phyloP scores from a whole-genome alignment of 768 basidiomycete genomes.

The Naganishia friedmannii region DNA sequence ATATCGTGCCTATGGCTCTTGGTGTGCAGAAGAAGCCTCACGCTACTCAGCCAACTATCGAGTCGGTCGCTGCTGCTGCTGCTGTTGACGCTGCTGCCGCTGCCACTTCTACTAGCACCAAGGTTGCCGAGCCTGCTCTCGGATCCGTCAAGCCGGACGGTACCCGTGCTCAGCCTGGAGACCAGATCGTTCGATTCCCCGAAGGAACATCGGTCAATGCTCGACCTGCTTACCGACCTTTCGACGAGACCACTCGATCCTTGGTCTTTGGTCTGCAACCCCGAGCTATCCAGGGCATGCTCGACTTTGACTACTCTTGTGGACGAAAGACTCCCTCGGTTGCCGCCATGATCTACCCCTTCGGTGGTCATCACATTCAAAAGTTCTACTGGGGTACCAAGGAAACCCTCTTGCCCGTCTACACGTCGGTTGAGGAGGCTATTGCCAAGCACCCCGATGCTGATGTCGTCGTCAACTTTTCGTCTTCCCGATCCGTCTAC shows the following conservation, averaged over 20 bases:
- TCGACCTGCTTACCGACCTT: conserved; percentile 83
- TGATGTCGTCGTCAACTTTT: conserved; percentile 98
- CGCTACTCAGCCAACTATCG: conserved; percentile 52
- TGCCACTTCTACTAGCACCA: conserved; percentile 23
- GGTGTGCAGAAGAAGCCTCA: conserved; percentile 64
- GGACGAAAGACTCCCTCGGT: conserved; percentile 85
- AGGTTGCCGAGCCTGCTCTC: conserved; percentile 55
- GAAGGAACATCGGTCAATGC: conserved; percentile 40
- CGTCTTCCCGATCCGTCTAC: conserved; percentile 88
- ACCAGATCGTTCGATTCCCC: conserved; percentile 88
- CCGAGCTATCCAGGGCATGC: conserved; percentile 95
- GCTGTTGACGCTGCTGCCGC: conserved; percentile 24
- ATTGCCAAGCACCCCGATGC: conserved; percentile 92
- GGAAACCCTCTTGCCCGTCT: conserved; percentile 96
- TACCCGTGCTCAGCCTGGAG: conserved; percentile 75
- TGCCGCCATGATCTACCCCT: conserved; percentile 99
- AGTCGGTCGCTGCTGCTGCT: conserved; percentile 45
- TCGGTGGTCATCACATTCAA: conserved; percentile 99
- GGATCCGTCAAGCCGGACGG: conserved; percentile 75
- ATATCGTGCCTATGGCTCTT: conserved; percentile 96
- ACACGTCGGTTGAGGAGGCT: conserved; percentile 86
- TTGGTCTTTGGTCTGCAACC: conserved; percentile 99
- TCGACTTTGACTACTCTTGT: conserved; percentile 99
- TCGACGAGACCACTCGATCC: conserved; percentile 87
- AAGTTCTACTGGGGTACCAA: conserved; percentile 99